phyloP scores from a whole-genome alignment of 2,329 filamentous ascomycete genomes.

The Pseudocercospora eumusae region DNA sequence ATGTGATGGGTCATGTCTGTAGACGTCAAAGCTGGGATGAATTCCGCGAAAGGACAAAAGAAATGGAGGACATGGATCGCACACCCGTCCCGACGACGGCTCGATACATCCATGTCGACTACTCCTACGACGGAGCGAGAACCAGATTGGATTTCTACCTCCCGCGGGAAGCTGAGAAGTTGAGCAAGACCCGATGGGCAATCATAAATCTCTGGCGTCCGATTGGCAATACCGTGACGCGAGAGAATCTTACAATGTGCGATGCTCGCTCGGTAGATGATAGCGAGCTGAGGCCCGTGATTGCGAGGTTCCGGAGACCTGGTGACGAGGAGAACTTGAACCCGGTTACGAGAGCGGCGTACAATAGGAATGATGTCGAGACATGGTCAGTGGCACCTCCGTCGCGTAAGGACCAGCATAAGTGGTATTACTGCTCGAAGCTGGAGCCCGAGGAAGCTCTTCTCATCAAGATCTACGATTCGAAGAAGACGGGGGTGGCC shows the following conservation, averaged over 20 bases:
- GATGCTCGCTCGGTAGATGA: conserved; percentile 16
- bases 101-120: conserved; percentile 15
- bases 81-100: conserved; percentile 11
- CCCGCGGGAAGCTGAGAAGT: not conserved
- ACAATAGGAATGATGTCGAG: conserved; percentile 11
- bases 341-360: conserved; percentile 11
- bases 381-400: conserved; percentile 15
- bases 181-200: conserved; percentile 16
- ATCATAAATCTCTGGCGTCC: conserved; percentile 25
- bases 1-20: conserved; percentile 16
- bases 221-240: conserved; percentile 12
- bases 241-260: conserved; percentile 15
- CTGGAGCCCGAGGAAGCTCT: conserved; percentile 11
- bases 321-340: conserved; percentile 11
- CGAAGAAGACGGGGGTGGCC: conserved; percentile 6
- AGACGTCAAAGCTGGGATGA: conserved; percentile 14
- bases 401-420: not conserved
- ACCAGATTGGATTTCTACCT: conserved; percentile 8
- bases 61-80: conserved; percentile 9
- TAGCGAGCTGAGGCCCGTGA: conserved; percentile 10
- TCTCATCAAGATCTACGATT: conserved; percentile 18
- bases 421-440: conserved; percentile 11
- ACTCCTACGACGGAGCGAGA: conserved; percentile 17
- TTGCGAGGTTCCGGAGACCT: conserved; percentile 8
- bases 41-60: conserved; percentile 9